Conservation (phyloP, 1,284 basidiomycete species). For the Puccinia hordei region DNA sequence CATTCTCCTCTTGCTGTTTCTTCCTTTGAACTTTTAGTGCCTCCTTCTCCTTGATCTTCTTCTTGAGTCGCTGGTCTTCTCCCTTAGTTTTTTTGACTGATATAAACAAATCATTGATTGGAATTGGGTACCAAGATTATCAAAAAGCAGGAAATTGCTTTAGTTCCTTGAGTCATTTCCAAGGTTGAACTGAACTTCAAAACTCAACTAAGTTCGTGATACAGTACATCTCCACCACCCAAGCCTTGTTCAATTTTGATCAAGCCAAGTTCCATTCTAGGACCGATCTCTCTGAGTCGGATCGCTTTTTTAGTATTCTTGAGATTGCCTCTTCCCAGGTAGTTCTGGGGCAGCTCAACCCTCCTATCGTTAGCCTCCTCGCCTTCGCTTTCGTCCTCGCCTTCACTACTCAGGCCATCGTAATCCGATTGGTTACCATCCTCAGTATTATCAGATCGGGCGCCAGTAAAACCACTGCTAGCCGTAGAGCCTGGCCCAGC, state of each 20-base stretch:
- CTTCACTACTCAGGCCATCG: conserved; percentile 63
- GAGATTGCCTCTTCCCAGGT: conserved; percentile 90
- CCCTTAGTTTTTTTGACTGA: conserved; percentile 56
- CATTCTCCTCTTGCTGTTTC: conserved; percentile 84
- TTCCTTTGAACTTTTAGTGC: conserved; percentile 73
- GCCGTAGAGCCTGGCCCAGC: conserved; percentile 65
- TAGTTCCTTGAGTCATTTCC: not conserved
- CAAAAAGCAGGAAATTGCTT: conserved; percentile 11
- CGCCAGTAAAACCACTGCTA: conserved; percentile 60
- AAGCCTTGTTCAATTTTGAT: conserved; percentile 95
- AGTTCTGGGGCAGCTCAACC: conserved; percentile 83
- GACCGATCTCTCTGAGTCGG: conserved; percentile 88
- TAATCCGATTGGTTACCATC: conserved; percentile 72
- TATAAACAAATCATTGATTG: not conserved
- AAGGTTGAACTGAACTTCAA: not conserved
- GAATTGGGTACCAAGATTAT: not conserved
- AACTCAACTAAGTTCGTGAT: conserved; percentile 77
- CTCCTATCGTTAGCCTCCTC: conserved; percentile 65
- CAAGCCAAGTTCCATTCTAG: conserved; percentile 86
- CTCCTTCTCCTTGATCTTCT: conserved; percentile 73
- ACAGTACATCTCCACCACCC: conserved; percentile 68
- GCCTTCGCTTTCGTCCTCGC: conserved; percentile 79
- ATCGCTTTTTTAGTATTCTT: conserved; percentile 89
- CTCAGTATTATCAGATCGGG: conserved; percentile 54
- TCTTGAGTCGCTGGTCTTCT: conserved; percentile 69